Conservation (phyloP, 164 flowering plant genomes). For the grape (Vitis vinifera) region ASM3070453v1 NC_081820.1:16196501-16197000, state of each 20-base stretch:
- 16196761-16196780: constrained; percentile 55
- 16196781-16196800: no score
- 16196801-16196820: constrained; percentile 67
- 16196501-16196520: neutral
- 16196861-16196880: neutral
- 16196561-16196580: constrained; percentile 50
- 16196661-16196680: constrained; percentile 65
- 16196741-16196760: constrained; percentile 2
- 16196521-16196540: constrained; percentile 51
- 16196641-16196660: constrained; percentile 74
- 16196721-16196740: neutral
- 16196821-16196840: neutral
- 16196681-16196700: no score
- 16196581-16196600: constrained; percentile 34
- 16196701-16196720: no score
- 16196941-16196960: constrained; percentile 72
- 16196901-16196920: constrained; percentile 70
- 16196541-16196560: constrained; percentile 81
- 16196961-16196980: constrained; percentile 92
- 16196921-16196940: constrained; percentile 88
- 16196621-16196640: constrained; percentile 78
- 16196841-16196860: no score
- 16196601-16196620: constrained; percentile 57
- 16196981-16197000: constrained; percentile 81
- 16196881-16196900: constrained; percentile 48